Evolutionary conservation across 108 stramenopile species (phyloP), one percentile per base, ranked within the genome.

Genomic region (Cyclostephanos invisitatus): DNA sequence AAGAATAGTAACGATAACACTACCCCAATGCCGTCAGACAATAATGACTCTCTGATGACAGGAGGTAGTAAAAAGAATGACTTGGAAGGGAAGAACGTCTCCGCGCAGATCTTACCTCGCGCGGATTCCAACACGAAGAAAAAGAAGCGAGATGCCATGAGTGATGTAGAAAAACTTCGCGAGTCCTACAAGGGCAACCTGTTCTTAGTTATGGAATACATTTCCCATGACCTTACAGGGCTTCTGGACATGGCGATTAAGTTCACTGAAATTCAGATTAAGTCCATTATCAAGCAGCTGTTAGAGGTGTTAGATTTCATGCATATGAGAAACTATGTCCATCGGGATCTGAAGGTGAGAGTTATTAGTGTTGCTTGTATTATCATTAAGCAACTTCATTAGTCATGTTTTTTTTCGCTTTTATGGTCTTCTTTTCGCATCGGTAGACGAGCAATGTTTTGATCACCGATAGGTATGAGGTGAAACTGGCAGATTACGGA

Each of bases 401-500:
- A 25, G 8, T 54, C 5, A 12, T 54, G 22, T 12, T 25, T 54
- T 25, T 15, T 54, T 25, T 15, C 25, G 22, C 21, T 54, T 86
- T 85, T 70, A 77, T 46, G 12, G 44, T 14, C 44, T 46, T 17
- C 12, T 46, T 15, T 15, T 15, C 85, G 22, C 92, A 96, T 64
- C 86, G 93, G 27, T 94, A 98, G 87, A 84, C 85, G 38, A 88
- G 91, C 36, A 98, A 98, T 85, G 85, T 98, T 60, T 83, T 98
- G 60, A 87, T 97, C 50, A 93, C 93, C 53, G 80, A 79, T 24
- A 65, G 82, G 32, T 90, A 82, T 77, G 78, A 86, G 57, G 67
- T 96, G 46, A 97, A 97, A 70, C 78, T 98, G 40, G 95, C 94
- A 32, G 94, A 96, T 77, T 96, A 95, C 84, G 97, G 95, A 12